Evolutionary conservation across 2,329 filamentous ascomycete genomes (phyloP), one percentile per base, ranked within the genome.

Genomic region (Metarhizium anisopliae): DNA sequence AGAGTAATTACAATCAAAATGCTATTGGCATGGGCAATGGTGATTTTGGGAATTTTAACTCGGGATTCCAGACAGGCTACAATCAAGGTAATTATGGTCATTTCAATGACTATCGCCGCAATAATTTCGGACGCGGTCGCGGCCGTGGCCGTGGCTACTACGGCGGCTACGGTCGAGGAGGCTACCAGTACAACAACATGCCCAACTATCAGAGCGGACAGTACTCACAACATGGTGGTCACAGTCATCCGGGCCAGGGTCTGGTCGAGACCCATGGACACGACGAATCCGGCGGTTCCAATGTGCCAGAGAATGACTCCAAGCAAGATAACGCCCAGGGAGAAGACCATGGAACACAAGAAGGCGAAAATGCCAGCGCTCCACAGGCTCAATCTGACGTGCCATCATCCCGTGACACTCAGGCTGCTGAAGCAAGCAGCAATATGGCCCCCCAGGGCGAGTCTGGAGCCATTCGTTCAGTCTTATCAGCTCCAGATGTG

Each of bases 1-100:
- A 87, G 86, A 86, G 89, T 89, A 90, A 89, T 87, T 90, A 84
- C 85, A 91, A 84, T 85, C 77, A 86, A 87, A 90, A 84, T 88
- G 84, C 84, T 82, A 81, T 83, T 81, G 84, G 84, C 80, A 89
- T 89, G 82, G 85, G 84, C 75, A 80, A 80, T 79, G 84, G 85
- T 88, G 86, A 89, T 77, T 90, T 82, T 84, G 86, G 86, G 77
- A 81, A 82, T 77, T 85, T 86, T 83, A 87, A 87, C 79, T 79
- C 84, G 79, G 85, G 85, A 77, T 89, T 82, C 79, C 81, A 81
- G 73, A 86, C 85, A 85, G 87, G 82, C 77, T 86, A 79, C 82
- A 87, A 85, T 82, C 84, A 86, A 84, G 87, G 86, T 85, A 90
- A 90, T 81, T 91, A 87, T 84, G 85, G 85, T 74, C 76, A 88